These are phyloP conservation scores for Boletus bicolor DNA, from an alignment of 768 basidiomycete genomes.

Conservation along the genomic window DNA sequence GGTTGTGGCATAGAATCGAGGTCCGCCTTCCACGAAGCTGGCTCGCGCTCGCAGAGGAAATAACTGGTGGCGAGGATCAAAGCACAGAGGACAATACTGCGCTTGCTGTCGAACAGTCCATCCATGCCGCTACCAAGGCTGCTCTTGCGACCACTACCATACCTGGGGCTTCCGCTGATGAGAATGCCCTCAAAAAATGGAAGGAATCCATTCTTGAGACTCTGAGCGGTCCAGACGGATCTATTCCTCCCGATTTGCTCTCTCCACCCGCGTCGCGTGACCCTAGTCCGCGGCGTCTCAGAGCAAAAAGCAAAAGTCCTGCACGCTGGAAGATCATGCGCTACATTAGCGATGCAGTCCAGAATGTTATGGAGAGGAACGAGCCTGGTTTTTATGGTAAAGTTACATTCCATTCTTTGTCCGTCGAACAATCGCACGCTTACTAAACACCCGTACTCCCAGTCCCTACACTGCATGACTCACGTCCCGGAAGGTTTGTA, in stretches of 20 bases:
- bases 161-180: constrained; percentile 36
- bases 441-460: background rate
- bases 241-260: constrained; percentile 71
- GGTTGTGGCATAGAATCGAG: constrained; percentile 83
- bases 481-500: constrained; percentile 76
- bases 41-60: constrained; percentile 77
- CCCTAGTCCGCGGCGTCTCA: constrained; percentile 72
- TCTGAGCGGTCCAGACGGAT: constrained; percentile 60
- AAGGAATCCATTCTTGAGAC: constrained; percentile 60
- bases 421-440: constrained; percentile 1
- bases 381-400: constrained; percentile 72
- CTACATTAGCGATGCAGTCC: constrained; percentile 75
- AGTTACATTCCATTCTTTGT: constrained; percentile 19
- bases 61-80: constrained; percentile 65
- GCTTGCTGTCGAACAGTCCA: constrained; percentile 60
- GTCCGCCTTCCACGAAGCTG: constrained; percentile 82
- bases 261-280: constrained; percentile 81
- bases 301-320: constrained; percentile 76
- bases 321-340: constrained; percentile 81
- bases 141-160: constrained; percentile 47
- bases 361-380: constrained; percentile 59
- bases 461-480: constrained; percentile 71
- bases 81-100: constrained; percentile 51
- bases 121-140: constrained; percentile 64
- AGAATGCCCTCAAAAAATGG: constrained; percentile 45